Evolutionary conservation across 208 protist genomes (phyloP), one percentile per base, ranked within the genome.

Genomic region (Acanthamoeba lenticulata): DNA sequence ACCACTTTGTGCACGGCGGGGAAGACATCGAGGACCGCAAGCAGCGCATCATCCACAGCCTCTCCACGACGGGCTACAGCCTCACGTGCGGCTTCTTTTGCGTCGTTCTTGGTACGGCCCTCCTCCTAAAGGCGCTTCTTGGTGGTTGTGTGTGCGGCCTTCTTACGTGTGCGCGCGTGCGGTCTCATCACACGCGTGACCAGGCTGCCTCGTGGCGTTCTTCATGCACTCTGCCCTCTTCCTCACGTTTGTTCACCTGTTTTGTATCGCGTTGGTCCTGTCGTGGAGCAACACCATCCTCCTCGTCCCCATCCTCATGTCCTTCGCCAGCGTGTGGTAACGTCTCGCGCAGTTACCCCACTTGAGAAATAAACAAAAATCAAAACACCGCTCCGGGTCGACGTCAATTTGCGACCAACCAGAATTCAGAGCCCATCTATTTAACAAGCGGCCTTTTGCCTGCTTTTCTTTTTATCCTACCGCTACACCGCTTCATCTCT

Each of bases 261-360:
- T 89, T 38, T 5, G 29, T 2, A 89, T 89, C 17, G 27, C 79
- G n/a, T 27, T 89, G 44, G 36, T 42, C 17, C 19, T 89, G 45
- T 65, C 79, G 11, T 89, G 44, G 44, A 42, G 79, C 44, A 89
- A 89, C 52, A 42, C 79, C 52, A 65, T 89, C 1, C 44, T 89
- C 44, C 79, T 89, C 34, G 79, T 89, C 15, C 79, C 79, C 79
- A 89, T 89, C 79, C 79, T 89, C 15, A 55, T 89, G 47, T 89
- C 79, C 79, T 89, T 89, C 79, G 27, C 57, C 79, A 62, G 79
- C 79, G 79, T 89, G 24, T 60, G 52, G 79, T 65, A 19, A 89
- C 19, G 7, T 7, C 21, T 2, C 1, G 29, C 65, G 2, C 65
- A 32, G 13, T 74, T 74, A 65, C 27, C 13, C 27, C 57, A 2